Conservation (phyloP, 192 early-diverging fungal genomes). For the Backusella parvicylindrica region DNA sequence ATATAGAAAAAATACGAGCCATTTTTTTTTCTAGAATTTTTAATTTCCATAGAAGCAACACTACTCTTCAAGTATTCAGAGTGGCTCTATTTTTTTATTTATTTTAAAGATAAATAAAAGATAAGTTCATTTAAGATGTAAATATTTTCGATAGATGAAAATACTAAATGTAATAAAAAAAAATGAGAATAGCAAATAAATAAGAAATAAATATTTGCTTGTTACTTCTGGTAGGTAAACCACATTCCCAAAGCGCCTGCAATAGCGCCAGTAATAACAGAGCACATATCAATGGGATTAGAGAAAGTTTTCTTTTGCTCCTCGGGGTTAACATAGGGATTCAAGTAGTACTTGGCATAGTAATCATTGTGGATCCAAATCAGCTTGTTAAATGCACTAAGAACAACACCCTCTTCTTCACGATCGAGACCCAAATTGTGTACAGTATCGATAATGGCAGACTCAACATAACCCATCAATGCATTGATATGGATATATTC, state of each 20-base stretch:
- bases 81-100: not conserved
- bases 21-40: not conserved
- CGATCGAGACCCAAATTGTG: conserved; percentile 50
- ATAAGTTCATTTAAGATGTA: not conserved
- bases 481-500: conserved; percentile 82
- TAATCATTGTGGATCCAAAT: conserved; percentile 86
- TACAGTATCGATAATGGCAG: conserved; percentile 50
- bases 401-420: conserved; percentile 46
- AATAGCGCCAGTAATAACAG: conserved; percentile 5
- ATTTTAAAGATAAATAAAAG: not conserved
- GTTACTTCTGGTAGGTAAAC: not conserved
- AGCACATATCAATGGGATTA: not conserved
- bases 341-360: conserved; percentile 73
- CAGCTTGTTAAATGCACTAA: conserved; percentile 73
- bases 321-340: not conserved
- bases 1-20: not conserved
- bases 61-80: not conserved
- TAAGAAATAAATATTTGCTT: not conserved
- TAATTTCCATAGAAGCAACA: not conserved
- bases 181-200: not conserved
- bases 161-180: not conserved
- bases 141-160: not conserved
- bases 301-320: not conserved
- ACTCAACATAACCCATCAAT: conserved; percentile 65
- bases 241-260: conserved; percentile 8